Evolutionary conservation across 805 yeast genomes (phyloP).

Genomic region (Cyberlindnera xishuangbannaensis): DNA sequence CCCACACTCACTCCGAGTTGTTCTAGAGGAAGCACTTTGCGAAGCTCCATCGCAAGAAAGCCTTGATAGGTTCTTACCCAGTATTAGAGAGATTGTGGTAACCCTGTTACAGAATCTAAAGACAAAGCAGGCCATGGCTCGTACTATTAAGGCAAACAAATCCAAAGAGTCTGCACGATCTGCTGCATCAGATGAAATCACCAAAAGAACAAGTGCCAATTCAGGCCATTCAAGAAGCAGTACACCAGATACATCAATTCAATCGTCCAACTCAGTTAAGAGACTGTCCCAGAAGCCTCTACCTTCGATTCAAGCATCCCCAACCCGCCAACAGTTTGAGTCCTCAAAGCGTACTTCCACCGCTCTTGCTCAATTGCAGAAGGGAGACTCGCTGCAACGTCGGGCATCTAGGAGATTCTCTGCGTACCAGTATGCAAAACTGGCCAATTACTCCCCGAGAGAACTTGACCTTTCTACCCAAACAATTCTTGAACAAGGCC

Average conservation of each 20-base stretch:
- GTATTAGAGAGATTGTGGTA: conserved; percentile 80
- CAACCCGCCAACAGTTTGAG: neutral
- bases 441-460: conserved; percentile 41
- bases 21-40: conserved; percentile 81
- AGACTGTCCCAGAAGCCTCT: no score
- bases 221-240: conserved; percentile 6
- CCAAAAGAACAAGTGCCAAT: conserved; percentile 5
- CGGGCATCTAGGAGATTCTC: conserved; percentile 92
- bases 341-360: conserved; percentile 28
- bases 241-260: conserved; percentile 4
- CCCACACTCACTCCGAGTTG: conserved; percentile 71
- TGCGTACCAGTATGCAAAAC: conserved; percentile 84
- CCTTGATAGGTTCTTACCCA: conserved; percentile 74
- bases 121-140: conserved; percentile 61
- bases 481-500: conserved; percentile 14
- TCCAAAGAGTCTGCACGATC: conserved; percentile 19
- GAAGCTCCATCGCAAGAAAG: conserved; percentile 81
- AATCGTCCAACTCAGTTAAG: neutral
- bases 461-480: conserved; percentile 25
- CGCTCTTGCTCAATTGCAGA: conserved; percentile 73
- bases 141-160: conserved; percentile 29
- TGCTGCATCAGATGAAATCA: conserved; percentile 8
- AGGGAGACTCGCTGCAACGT: conserved; percentile 77
- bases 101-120: conserved; percentile 74
- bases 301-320: neutral